These are phyloP conservation scores for Forsythia suspensa DNA, from an alignment of 257 asterid species.

Conservation along the genomic window DNA sequence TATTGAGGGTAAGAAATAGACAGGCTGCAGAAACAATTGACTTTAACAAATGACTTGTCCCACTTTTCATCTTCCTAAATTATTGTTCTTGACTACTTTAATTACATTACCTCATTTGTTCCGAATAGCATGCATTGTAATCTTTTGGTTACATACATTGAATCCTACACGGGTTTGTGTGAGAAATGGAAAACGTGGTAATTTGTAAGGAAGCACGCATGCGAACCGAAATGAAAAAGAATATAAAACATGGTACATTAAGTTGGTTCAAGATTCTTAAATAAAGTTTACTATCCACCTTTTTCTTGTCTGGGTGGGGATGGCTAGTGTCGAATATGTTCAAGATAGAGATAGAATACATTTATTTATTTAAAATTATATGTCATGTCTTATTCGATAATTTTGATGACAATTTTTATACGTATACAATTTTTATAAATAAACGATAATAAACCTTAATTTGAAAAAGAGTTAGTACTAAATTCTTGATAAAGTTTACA, in stretches of 20 bases:
- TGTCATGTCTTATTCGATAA: too few relatives aligned
- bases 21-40: background rate
- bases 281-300: background rate
- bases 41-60: slow-evolving; percentile 17
- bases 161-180: background rate
- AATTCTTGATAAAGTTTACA: too few relatives aligned
- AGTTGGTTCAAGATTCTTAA: background rate
- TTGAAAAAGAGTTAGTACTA: background rate
- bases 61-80: slow-evolving; percentile 5
- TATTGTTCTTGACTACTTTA: background rate
- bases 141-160: slow-evolving; percentile 21
- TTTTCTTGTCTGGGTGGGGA: background rate
- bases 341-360: background rate
- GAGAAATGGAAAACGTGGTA: slow-evolving; percentile 11
- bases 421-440: too few relatives aligned
- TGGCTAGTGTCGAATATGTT: background rate
- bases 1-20: background rate
- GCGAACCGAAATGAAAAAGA: background rate
- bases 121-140: background rate
- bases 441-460: too few relatives aligned
- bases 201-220: slow-evolving; percentile 18
- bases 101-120: background rate
- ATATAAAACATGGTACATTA: background rate
- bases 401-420: background rate
- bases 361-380: too few relatives aligned